phyloP scores from a whole-genome alignment of 495 filamentous ascomycete species.

The Talaromyces adpressus region DNA sequence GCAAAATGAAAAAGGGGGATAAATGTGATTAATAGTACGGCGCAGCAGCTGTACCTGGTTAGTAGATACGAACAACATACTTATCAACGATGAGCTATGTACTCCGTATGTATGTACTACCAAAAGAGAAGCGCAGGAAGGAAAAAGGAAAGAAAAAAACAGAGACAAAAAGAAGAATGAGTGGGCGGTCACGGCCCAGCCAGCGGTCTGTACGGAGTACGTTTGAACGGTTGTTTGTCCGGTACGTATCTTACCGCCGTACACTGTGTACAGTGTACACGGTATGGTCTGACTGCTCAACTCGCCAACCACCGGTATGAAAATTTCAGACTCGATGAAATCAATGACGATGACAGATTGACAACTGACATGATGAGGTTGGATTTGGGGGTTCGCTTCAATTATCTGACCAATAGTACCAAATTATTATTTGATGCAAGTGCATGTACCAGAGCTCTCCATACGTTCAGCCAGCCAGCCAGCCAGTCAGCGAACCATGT shows the following conservation, averaged over 20 bases:
- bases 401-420: background rate
- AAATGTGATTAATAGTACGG: background rate
- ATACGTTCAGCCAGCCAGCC: background rate
- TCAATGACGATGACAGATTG: background rate
- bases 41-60: background rate
- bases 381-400: background rate
- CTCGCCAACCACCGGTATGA: background rate
- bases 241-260: background rate
- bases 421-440: background rate
- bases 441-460: background rate
- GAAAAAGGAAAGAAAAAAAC: conserved; percentile 1
- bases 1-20: background rate
- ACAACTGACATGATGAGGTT: background rate
- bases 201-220: background rate
- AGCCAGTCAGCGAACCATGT: background rate
- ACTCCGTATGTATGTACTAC: background rate
- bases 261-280: background rate
- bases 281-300: background rate
- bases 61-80: conserved; percentile 1
- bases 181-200: background rate
- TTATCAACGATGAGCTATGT: background rate
- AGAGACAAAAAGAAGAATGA: background rate
- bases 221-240: background rate
- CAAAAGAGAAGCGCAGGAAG: background rate
- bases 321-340: background rate